Conservation (phyloP, 148 eudicot genomes). For the Euryodendron excelsum region DNA sequence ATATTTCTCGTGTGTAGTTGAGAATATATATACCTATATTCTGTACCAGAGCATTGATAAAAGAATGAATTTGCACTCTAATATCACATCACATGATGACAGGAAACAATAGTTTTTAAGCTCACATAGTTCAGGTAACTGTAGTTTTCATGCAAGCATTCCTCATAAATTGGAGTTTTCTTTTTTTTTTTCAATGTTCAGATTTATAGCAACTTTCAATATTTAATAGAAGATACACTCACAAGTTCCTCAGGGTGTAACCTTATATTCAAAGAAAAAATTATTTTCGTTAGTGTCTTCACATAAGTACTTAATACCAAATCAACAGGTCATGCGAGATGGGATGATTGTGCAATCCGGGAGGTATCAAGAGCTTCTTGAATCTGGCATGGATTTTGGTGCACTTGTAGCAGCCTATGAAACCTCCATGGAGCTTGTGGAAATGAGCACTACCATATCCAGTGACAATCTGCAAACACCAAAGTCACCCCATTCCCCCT, state of each 20-base stretch:
- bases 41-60: no score
- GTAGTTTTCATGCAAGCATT: no score
- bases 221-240: no score
- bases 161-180: no score
- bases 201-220: no score
- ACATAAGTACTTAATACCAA: not conserved
- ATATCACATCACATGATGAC: no score
- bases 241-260: not conserved
- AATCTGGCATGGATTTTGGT: conserved; percentile 42
- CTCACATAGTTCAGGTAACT: no score
- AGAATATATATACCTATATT: no score
- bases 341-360: conserved; percentile 53
- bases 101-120: no score
- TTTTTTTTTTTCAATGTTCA: no score
- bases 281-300: not conserved
- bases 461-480: conserved; percentile 19
- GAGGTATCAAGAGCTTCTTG: conserved; percentile 38
- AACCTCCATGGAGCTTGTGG: conserved; percentile 59
- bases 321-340: conserved; percentile 45
- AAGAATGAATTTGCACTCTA: no score
- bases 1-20: no score
- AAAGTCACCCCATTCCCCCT: conserved; percentile 27
- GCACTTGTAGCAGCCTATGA: conserved; percentile 53
- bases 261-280: not conserved
- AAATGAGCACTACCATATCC: conserved; percentile 26